Conservation (phyloP, 306 rosid species). For the Castanospermum australe region DNA sequence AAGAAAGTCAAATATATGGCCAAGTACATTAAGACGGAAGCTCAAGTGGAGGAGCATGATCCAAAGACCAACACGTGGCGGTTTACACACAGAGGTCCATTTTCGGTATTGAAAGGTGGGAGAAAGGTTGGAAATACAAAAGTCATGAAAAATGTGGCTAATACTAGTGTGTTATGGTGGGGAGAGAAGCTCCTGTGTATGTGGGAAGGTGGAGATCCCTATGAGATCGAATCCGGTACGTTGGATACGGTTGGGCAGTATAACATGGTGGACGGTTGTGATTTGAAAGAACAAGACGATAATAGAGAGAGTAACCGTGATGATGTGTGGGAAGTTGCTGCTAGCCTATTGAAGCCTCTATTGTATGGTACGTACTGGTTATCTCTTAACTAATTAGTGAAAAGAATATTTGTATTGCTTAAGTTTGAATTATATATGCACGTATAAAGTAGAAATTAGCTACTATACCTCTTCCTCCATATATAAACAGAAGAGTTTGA, state of each 20-base stretch:
- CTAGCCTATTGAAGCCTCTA: conserved; percentile 68
- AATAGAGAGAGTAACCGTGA: neutral
- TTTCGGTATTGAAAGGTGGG: conserved; percentile 88
- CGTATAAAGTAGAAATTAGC: neutral
- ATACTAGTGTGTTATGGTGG: conserved; percentile 85
- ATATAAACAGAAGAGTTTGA: conserved; percentile 11
- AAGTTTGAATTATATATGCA: no score
- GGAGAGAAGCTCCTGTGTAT: conserved; percentile 67
- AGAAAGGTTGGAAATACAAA: conserved; percentile 78
- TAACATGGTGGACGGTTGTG: conserved; percentile 35
- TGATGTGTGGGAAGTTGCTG: conserved; percentile 68
- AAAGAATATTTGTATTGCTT: no score
- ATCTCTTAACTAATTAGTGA: neutral
- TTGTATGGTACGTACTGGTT: conserved; percentile 55
- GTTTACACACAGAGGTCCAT: conserved; percentile 84
- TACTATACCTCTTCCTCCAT: neutral
- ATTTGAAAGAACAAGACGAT: neutral
- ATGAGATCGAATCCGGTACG: conserved; percentile 64
- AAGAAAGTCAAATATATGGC: conserved; percentile 70
- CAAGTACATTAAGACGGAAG: conserved; percentile 78
- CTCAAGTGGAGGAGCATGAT: conserved; percentile 80
- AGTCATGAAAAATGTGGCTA: conserved; percentile 98
- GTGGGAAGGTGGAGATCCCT: conserved; percentile 98
- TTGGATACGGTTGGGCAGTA: conserved; percentile 66
- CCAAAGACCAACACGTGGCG: conserved; percentile 54